A percentile compares a stretch with the other conserved stretches of the same genome.
These are phyloP conservation scores for Nicotiana rustica DNA, from an alignment of 305 asterid genomes.

Conservation along the genomic window DNA sequence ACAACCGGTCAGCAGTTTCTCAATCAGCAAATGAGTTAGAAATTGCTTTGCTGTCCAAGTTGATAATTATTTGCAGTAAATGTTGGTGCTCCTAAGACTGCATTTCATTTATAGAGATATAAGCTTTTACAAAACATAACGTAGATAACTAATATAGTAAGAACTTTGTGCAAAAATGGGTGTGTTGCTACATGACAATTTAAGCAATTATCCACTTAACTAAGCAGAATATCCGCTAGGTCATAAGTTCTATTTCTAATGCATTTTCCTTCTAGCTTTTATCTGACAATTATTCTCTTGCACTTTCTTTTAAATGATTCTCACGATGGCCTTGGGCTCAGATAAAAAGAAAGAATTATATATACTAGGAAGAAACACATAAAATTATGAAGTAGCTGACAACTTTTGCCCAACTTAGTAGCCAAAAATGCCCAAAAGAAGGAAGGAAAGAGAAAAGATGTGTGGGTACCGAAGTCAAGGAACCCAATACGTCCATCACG, in stretches of 20 bases:
- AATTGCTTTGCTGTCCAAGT: conserved; percentile 21
- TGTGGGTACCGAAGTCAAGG: conserved; percentile 85
- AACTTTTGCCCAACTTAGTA: neutral
- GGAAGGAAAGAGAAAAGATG: neutral
- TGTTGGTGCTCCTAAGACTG: conserved; percentile 3
- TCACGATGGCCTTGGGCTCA: neutral
- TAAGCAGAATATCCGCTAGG: neutral
- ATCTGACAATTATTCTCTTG: neutral
- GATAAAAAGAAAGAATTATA: neutral
- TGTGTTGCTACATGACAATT: neutral
- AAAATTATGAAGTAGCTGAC: neutral
- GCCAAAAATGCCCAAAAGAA: neutral
- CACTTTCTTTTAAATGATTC: conserved; percentile 23
- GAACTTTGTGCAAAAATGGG: neutral
- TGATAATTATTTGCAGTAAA: conserved; percentile 22
- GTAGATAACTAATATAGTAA: conserved; percentile 12
- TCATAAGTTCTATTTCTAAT: neutral
- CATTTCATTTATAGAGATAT: neutral
- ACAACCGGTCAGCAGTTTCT: neutral
- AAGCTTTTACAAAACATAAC: neutral
- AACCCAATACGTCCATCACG: conserved; percentile 99
- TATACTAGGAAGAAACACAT: neutral
- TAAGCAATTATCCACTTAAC: neutral
- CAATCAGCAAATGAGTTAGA: conserved; percentile 13
- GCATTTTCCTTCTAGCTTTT: conserved; percentile 11